These are phyloP conservation scores for Avena eriantha DNA, from an alignment of 176 grass and related monocot genomes.

Conservation along the genomic window DNA sequence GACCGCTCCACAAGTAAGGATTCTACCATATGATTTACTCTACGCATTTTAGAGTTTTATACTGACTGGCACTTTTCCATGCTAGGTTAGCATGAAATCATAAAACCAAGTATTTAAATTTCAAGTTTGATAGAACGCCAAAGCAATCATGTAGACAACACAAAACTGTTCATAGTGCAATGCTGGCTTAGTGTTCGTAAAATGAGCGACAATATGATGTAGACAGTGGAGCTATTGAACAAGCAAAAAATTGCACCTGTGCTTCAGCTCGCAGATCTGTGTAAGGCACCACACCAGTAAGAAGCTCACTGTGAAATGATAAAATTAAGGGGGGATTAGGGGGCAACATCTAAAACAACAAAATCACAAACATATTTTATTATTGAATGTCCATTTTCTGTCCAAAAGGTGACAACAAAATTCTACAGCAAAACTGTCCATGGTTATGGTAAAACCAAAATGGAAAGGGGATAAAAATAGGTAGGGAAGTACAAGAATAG, in stretches of 20 bases:
- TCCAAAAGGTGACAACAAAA: background rate
- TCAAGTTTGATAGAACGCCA: background rate
- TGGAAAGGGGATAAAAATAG: background rate
- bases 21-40: background rate
- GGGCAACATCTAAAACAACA: slow-evolving; percentile 1
- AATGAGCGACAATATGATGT: background rate
- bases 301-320: slow-evolving; percentile 80
- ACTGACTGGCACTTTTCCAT: slow-evolving; percentile 1
- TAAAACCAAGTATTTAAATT: background rate
- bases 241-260: slow-evolving; percentile 64
- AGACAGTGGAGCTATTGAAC: background rate
- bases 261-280: slow-evolving; percentile 97
- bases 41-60: slow-evolving; percentile 2
- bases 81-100: slow-evolving; percentile 38
- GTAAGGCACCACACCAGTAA: slow-evolving; percentile 93
- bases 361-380: background rate
- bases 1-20: background rate
- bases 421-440: background rate
- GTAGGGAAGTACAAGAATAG: slow-evolving; percentile 22
- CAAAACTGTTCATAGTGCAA: slow-evolving; percentile 8
- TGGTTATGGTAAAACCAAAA: slow-evolving; percentile 22
- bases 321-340: slow-evolving; percentile 10
- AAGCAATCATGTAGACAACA: slow-evolving; percentile 19
- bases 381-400: slow-evolving; percentile 14
- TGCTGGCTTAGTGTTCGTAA: background rate